Base-by-base conservation (phyloP, 352 stramenopile genomes). In the Pythium pyrilobum region DNA sequence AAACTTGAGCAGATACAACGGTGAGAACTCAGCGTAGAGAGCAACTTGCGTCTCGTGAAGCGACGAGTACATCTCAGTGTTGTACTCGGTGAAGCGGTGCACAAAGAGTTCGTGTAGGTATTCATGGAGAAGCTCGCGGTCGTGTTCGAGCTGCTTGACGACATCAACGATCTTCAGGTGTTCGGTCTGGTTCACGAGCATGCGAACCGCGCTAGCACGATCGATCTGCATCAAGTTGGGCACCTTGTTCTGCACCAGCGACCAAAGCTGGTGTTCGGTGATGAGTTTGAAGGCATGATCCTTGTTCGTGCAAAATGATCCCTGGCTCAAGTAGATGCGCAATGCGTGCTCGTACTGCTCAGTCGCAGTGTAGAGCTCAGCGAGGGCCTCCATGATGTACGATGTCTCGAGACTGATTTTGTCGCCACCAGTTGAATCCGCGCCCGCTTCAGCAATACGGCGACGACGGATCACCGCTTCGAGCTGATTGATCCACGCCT, bases 251-350 rank as follows among this genome's bases (percentile, higher is more conserved):
- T 83, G 70, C 34, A 93, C 80, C 4, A 90, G 62, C 5, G 75
- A 62, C 83, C 83, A 93, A 28, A 93, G 40, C 47, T 90, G 80
- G 45, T 93, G 83, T 47, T 93, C 83, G 0, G 66, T 76, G 64
- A 93, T 91, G 39, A 93, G 67, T 62, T 88, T 85, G 52, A 93
- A 93, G 15, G 76, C 83, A 36, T 88, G 77, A 29, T 91, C 83
- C 59, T 93, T 93, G 72, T 90, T 89, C 9, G 76, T 86, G 57
- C 83, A 93, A 40, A 85, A 84, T n/a, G 81, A 66, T 36, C 80
- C 83, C 64, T 91, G 83, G 59, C 77, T 91, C 38, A 93, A 43
- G 52, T 93, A 93, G 54, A 93, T 93, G 4, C 83, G 83, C 29
- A 93, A 55, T 9, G 83, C 83, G 48, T 93, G 69, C 15, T 93